Evolutionary conservation across 164 flowering plant species (phyloP), one percentile per base, ranked within the genome.

Genomic region (Protea cynaroides): DNA sequence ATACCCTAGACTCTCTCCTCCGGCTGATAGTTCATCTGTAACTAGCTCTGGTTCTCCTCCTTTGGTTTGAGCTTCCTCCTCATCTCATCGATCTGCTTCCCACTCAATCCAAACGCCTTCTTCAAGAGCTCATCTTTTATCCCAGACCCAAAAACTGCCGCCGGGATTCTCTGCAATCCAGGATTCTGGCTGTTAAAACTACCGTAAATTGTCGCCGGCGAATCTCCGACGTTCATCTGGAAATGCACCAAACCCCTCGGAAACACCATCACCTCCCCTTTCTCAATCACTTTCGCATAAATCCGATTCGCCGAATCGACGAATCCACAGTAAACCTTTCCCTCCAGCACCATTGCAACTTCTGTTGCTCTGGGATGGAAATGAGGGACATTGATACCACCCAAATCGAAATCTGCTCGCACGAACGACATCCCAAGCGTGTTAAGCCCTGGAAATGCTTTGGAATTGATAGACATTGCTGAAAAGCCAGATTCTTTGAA

Each of bases 161-260:
- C 3, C 3, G 92, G 81, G 57, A 89, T 76, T 37, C 68, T 85
- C 71, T 71, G 77, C 54, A 69, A 4, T 8, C 96, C 96, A 7
- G 92, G 96, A 54, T 81, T 89, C 50, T 86, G 92, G 68, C 92
- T 85, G 29, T 84, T 83, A 44, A 88, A 84, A 51, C 88, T 61
- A 7, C 84, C 89, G 17, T 78, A 69, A 15, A 88, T 65, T 1
- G 85, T 82, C 0, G 91, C 95, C 34, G 68, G 64, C 3, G 73
- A 34, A 8, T 76, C 66, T 0, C 95, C 95, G 0, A 86, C 83
- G 25, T 88, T 88, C 91, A 86, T 84, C 65, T 81, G 88, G 60
- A 88, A 88, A 65, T 84, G 91, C 18, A 84, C 69, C 9, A 88
- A 70, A 0, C 91, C 95, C 47, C 76, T 75, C 0, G 95, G 91